phyloP scores from a whole-genome alignment of 2,329 filamentous ascomycete genomes.

The Amauroascus niger region DNA sequence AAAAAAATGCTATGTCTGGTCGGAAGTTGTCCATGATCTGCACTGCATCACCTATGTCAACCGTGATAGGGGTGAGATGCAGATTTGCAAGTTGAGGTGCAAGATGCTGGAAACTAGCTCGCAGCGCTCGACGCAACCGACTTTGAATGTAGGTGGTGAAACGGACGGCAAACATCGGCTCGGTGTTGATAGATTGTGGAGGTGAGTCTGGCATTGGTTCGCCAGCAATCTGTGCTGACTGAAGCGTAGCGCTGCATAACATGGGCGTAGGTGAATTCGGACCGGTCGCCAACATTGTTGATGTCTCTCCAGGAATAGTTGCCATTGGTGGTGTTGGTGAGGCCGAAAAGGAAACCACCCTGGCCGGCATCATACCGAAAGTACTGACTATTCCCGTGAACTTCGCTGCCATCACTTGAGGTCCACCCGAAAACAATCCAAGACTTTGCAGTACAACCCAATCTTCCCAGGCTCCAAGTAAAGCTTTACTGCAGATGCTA shows the following conservation, averaged over 20 bases:
- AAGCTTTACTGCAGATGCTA: too few species aligned
- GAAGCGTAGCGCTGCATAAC: constrained; percentile 8
- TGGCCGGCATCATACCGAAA: too few species aligned
- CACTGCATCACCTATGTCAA: constrained; percentile 11
- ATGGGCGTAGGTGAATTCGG: constrained; percentile 6
- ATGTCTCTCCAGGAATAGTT: constrained; percentile 1
- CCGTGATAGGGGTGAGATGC: constrained; percentile 11
- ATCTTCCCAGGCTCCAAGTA: too few species aligned
- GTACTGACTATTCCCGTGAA: too few species aligned
- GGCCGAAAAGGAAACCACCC: too few species aligned
- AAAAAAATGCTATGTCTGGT: constrained; percentile 11
- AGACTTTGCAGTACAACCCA: too few species aligned
- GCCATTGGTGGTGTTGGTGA: too few species aligned
- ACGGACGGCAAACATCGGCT: constrained; percentile 3
- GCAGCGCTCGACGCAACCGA: constrained; percentile 13
- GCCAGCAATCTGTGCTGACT: constrained; percentile 2
- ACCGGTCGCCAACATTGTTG: constrained; percentile 3
- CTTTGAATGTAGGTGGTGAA: constrained; percentile 11
- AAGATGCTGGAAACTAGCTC: constrained; percentile 11
- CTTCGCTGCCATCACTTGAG: too few species aligned
- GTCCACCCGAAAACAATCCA: too few species aligned
- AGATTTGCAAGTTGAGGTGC: constrained; percentile 10
- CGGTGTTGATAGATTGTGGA: constrained; percentile 11
- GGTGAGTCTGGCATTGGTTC: constrained; percentile 14
- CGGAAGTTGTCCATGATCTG: constrained; percentile 5